Base-by-base conservation (phyloP, 2,329 filamentous ascomycete genomes). In the Hypoxylon sp. region DNA sequence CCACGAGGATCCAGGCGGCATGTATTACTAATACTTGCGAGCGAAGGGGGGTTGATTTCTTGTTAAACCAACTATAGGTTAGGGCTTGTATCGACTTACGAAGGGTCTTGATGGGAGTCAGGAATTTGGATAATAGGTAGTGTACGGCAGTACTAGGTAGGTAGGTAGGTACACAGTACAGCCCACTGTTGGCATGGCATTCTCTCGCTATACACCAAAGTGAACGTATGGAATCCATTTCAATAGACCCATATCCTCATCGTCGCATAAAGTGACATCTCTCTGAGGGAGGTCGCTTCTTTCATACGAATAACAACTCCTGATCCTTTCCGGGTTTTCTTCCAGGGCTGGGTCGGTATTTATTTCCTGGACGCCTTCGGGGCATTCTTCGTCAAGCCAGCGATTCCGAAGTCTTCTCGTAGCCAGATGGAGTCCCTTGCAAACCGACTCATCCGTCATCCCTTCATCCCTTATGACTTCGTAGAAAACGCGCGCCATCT, bases 401-500 rank as follows among this genome's bases (percentile, higher is more conserved):
- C 32, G 5, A 23, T 32, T 25, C 34, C 41, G 38, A 34, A 32
- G 52, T 28, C 3, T 34, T 14, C 21, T 34, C 3, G 25, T 21
- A 34, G 53, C 53, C 9, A 36, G 28, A 17, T 58, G 53, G 14
- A 58, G 53, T 13, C 41, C 43, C 6, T 19, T n/a, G 28, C 43
- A 36, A 19, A 60, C 57, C 2, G 14, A 28, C 14, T 38, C 36
- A 11, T 52, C 57, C 0, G 73, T 34, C 2, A 68, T 56, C 36
- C 52, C 74, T 0, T 30, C 28, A 6, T 30, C 28, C 6, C 28
- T 30, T 6, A 30, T 30, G 1, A 30, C 28, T 9, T 30, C 28
- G 28, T 30, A 7, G 9, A 30, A 6, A 9, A 30, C 6, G 28
- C 5, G 28, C 28, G 79, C 76, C 32, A 79, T 65, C 2, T 77